These are phyloP conservation scores for Cordyceps javanica DNA, from an alignment of 2,329 filamentous ascomycete genomes.

Conservation along the genomic window DNA sequence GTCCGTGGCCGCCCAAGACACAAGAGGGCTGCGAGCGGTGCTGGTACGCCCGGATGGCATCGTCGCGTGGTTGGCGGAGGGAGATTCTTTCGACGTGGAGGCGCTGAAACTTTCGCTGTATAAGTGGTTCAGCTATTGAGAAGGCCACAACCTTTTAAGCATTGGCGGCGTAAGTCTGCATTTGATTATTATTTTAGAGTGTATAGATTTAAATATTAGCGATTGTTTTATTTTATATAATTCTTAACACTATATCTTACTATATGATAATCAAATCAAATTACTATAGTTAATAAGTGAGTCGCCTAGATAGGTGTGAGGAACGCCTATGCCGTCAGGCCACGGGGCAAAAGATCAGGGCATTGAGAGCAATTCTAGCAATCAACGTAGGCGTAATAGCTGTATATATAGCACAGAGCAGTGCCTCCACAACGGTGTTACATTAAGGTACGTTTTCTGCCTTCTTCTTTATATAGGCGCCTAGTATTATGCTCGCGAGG, in stretches of 20 bases:
- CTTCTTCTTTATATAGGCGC: too few relatives aligned
- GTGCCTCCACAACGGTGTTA: background rate
- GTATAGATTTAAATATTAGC: background rate
- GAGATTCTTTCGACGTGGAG: conserved; percentile 14
- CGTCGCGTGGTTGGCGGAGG: conserved; percentile 26
- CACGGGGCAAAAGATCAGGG: background rate
- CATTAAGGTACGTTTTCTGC: too few relatives aligned
- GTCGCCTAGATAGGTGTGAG: too few relatives aligned
- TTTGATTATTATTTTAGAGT: too few relatives aligned
- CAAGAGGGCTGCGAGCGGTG: conserved; percentile 21
- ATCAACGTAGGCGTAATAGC: background rate
- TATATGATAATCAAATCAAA: too few relatives aligned
- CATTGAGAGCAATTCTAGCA: background rate
- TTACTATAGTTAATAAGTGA: too few relatives aligned
- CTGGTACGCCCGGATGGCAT: conserved; percentile 27
- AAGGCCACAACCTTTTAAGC: background rate
- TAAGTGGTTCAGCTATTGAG: conserved; percentile 7
- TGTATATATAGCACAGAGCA: background rate
- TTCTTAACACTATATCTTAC: too few relatives aligned
- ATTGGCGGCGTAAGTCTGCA: background rate
- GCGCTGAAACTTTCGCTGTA: conserved; percentile 8
- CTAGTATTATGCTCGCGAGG: too few relatives aligned
- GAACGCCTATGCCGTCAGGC: background rate
- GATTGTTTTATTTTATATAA: background rate
- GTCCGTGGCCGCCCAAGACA: conserved; percentile 16